Evolutionary conservation across 139 green algal species (phyloP).

Genomic region (Coelastrella sp.): DNA sequence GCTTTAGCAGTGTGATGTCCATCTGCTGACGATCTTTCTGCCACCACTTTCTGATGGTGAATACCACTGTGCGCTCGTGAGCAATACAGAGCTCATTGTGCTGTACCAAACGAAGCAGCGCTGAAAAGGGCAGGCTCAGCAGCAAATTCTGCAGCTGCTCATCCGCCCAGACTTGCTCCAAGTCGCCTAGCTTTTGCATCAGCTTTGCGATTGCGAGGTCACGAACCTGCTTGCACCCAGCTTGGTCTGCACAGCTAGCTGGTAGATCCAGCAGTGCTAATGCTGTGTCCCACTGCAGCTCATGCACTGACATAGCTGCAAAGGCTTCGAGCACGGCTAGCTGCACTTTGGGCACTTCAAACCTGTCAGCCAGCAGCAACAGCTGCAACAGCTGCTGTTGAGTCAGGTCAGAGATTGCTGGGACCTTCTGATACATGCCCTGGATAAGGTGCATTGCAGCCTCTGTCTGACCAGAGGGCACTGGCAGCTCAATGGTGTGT

Average conservation of each 20-base stretch:
- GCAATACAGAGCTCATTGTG: background rate
- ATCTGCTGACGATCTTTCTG: background rate
- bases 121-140: background rate
- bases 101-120: background rate
- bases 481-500: background rate
- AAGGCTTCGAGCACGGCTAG: background rate
- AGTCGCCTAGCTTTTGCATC: slow-evolving; percentile 2
- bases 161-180: slow-evolving; percentile 1
- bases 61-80: background rate
- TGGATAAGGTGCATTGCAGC: too few relatives aligned
- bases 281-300: background rate
- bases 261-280: too few relatives aligned
- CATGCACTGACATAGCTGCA: background rate
- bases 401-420: background rate
- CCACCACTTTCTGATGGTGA: background rate
- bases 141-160: background rate
- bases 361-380: too few relatives aligned
- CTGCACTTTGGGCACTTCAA: too few relatives aligned
- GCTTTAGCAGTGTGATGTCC: background rate
- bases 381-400: too few relatives aligned
- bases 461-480: background rate
- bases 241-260: background rate
- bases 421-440: too few relatives aligned
- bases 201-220: background rate
- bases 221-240: background rate